These are phyloP conservation scores for Botryotinia calthae DNA, from an alignment of 2,329 filamentous ascomycete genomes.

Conservation along the genomic window DNA sequence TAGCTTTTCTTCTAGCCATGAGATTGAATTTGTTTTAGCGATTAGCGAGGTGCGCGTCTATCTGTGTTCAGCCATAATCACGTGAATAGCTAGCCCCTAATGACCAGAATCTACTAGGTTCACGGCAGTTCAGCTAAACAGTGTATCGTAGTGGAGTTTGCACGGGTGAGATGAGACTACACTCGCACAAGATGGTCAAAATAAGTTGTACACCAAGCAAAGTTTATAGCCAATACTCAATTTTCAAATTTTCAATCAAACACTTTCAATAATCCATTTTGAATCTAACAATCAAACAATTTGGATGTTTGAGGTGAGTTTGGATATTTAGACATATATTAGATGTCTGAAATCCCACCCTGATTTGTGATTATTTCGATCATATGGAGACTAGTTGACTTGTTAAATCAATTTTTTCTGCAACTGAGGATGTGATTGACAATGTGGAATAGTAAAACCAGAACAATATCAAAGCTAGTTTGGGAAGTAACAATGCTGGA, in stretches of 20 bases:
- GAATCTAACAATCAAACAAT: not conserved
- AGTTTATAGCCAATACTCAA: not conserved
- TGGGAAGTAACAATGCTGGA: not conserved
- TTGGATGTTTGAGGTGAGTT: not conserved
- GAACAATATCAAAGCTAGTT: not conserved
- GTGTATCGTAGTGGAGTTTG: not conserved
- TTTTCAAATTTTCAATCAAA: not conserved
- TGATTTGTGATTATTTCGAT: not conserved
- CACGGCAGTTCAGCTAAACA: not conserved
- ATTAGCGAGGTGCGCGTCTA: not conserved
- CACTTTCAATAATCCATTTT: not conserved
- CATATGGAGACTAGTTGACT: not conserved
- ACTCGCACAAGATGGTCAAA: not conserved
- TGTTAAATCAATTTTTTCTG: not conserved
- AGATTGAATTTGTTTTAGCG: not conserved
- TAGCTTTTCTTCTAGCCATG: not conserved
- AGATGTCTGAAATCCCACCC: not conserved
- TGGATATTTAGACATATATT: not conserved
- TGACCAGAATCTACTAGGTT: not conserved
- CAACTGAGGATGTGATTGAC: not conserved
- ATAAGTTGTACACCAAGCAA: not conserved
- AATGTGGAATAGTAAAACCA: too few relatives aligned
- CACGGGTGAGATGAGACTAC: not conserved
- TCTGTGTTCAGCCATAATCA: accelerated
- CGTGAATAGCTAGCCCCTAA: not conserved